Evolutionary conservation across 2,329 filamentous ascomycete genomes (phyloP), one percentile per base, ranked within the genome.

Genomic region (Pezicula rhizophila): DNA sequence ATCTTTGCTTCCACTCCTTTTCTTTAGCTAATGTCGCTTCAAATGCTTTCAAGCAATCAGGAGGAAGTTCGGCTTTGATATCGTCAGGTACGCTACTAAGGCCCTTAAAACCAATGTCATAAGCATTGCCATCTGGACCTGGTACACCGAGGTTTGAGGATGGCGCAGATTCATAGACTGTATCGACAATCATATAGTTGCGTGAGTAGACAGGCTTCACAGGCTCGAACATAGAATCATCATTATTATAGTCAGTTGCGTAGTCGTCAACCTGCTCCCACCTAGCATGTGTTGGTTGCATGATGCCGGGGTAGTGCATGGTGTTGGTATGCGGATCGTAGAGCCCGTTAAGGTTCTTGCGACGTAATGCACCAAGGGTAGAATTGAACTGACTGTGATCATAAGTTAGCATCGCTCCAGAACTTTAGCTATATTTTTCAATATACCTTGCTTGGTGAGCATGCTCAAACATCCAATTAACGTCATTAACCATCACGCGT

Each of bases 401-500:
- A 39, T 26, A 12, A 10, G 7, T 31, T 31, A 31, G 28, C 8
- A 10, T 12, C 8, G 12, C 8, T 12, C 8, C 8, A 4, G 28
- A 31, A 10, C 7, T 31, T 10, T 10, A 10, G 28, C 4, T 12
- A 31, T 2, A 31, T 10, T 31, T 10, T 12, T 10, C 8, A 42
- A 70, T 77, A 61, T 76, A 95, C 90, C 87, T 92, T 48, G 92
- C 89, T 66, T 92, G 89, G 45, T 87, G 82, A 25, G 91, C 90
- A 69, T 99, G 93, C 70, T 97, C 90, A 49, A 93, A 75, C 79
- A 95, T 93, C 93, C 93, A 99, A 66, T 97, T 99, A 49, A 85
- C 82, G 59, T 95, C 89, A 46, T 91, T 97, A 51, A 97, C 85
- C 51, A 90, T 86, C 35, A 95, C 86, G 60, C 86, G 87, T 57